Evolutionary conservation across 352 stramenopile genomes (phyloP).

Genomic region (Phytopythium montanum): DNA sequence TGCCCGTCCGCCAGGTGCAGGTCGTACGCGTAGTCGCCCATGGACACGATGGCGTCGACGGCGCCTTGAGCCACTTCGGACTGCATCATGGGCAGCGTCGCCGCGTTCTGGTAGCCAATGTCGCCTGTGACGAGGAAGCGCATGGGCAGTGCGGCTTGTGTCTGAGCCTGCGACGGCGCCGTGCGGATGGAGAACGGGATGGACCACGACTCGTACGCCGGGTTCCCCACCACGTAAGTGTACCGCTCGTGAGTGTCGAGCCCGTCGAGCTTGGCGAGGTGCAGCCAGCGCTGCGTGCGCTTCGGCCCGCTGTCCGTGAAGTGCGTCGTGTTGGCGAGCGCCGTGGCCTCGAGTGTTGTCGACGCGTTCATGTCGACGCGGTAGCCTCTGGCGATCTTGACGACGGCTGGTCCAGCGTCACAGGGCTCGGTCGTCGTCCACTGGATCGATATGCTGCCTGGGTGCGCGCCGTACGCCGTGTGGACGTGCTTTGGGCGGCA

Average conservation of each 20-base stretch:
- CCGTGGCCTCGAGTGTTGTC: conserved; percentile 31
- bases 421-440: conserved; percentile 75
- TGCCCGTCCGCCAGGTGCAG: conserved; percentile 73
- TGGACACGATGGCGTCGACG: conserved; percentile 81
- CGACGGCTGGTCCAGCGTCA: conserved; percentile 28
- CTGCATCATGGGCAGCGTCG: conserved; percentile 87
- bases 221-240: conserved; percentile 83
- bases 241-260: conserved; percentile 67
- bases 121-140: conserved; percentile 82
- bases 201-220: conserved; percentile 64
- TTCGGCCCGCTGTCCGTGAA: conserved; percentile 69
- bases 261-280: conserved; percentile 59
- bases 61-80: conserved; percentile 70
- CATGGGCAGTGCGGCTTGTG: conserved; percentile 30
- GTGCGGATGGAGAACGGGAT: conserved; percentile 80
- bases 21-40: conserved; percentile 90
- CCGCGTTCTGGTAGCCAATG: conserved; percentile 88
- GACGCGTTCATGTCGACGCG: conserved; percentile 30
- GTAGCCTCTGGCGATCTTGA: conserved; percentile 63
- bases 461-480: conserved; percentile 60
- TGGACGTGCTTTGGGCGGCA: conserved; percentile 82
- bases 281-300: conserved; percentile 54
- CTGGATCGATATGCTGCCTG: conserved; percentile 66
- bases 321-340: conserved; percentile 46
- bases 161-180: conserved; percentile 33